Base-by-base conservation (phyloP, 805 yeast species). In the Ogataea glucozyma region DNA sequence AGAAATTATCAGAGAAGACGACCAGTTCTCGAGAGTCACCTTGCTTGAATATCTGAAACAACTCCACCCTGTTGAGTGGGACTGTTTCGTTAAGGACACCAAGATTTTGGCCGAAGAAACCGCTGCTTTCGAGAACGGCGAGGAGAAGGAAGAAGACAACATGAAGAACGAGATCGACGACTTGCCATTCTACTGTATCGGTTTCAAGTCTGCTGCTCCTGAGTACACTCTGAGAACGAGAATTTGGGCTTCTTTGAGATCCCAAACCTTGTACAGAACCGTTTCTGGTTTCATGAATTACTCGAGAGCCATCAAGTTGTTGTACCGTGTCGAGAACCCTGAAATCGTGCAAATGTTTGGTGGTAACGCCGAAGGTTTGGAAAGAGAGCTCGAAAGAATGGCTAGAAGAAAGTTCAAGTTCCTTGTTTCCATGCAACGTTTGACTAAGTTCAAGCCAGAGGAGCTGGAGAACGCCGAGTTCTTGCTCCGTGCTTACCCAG, bases 271-370 rank as follows among this genome's bases (percentile, higher is more conserved):
- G 59, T 91, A 91, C 73, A 84, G 99, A 69, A 93, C 99, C 36
- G 91, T 91, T 40, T 87, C 97, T 43, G 99, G 99, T 61, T 93
- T 91, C 73, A 91, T 91, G 99, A 93, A 91, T 72, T 91, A 91
- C 66, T 85, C 97, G 22, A 84, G 97, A 67, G 98, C 99, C 22
- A 88, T 91, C 61, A 93, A 90, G 68, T 72, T 91, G 58, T 74
- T 91, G 47, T 89, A 88, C 73, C 85, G 95, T 71, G 95, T 93
- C 58, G 98, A 93, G 68, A 87, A 88, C 66, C 95, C 95, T 33
- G 96, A 87, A 66, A 82, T 88, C 65, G 95, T 90, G 48, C 97
- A 93, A 75, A 88, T 90, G 89, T 91, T 90, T 64, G 98, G 97
- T 57, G 98, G 98, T 57, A 95, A 91, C 65, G 95, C 97, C 47